Evolutionary conservation across 768 basidiomycete species (phyloP), one percentile per base, ranked within the genome.

Genomic region (Leccinum sublutescens): DNA sequence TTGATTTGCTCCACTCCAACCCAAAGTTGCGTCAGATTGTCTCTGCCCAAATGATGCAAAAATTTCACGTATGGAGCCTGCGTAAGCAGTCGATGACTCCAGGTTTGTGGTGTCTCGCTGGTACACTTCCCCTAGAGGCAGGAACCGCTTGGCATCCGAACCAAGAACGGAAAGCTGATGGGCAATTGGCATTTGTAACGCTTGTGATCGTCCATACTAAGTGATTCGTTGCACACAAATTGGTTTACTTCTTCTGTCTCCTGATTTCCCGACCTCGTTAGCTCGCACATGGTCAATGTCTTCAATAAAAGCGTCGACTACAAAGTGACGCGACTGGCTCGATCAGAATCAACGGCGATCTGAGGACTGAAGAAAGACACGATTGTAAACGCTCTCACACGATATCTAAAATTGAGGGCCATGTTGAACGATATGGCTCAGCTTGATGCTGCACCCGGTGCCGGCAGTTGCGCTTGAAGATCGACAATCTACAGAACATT

Each of bases 161-260:
- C 74, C 78, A 78, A 84, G 82, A 84, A 84, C 82, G 82, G 82
- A 83, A 81, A 83, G 78, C 82, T 84, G 82, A 84, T 72, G 74
- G 72, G 70, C 57, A 59, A 27, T 17, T 23, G 15, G 38, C 6
- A 15, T 31, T 33, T 34, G 11, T 54, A 14, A 54, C 52, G 7
- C 25, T 34, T 33, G 10, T 52, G 36, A 38, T 15, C 11, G 38
- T 21, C 33, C 29, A 21, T 5, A 33, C 31, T 33, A 11, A 9
- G 9, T 59, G 49, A 33, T 25, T 38, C 25, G 5, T 47, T 12
- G 11, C 40, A 52, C 12, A 8, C 23, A 21, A 25, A 2, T 53
- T 19, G 27, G 25, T 45, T 17, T 38, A 14, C 5, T 11, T 27
- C 31, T 43, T 40, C 27, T n/a, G 21, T 52, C n/a, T 19, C 25